Base-by-base conservation (phyloP, 1,139 yeast species). In the Lodderomyces beijingensis region DNA sequence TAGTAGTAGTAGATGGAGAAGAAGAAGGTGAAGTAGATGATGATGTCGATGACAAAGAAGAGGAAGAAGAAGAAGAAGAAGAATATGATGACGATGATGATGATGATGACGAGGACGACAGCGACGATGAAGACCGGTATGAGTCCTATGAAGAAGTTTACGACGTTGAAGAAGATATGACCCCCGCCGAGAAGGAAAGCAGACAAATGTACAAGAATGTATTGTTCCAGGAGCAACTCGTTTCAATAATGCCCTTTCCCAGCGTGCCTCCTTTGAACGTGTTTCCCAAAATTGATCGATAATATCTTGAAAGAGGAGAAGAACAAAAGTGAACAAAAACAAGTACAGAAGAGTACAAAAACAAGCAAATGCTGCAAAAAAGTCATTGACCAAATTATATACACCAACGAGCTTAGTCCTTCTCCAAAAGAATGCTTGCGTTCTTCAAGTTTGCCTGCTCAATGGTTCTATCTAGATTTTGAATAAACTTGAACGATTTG, bases 371-470 rank as follows among this genome's bases (percentile, higher is more conserved):
- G n/a, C n/a, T n/a, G n/a, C n/a, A n/a, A n/a, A n/a, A n/a, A n/a
- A n/a, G n/a, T n/a, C n/a, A n/a, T n/a, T n/a, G n/a, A n/a, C n/a
- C n/a, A n/a, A n/a, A n/a, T n/a, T n/a, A n/a, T n/a, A n/a, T n/a
- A n/a, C n/a, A n/a, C n/a, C n/a, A n/a, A n/a, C n/a, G 9, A 19
- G 15, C 17, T 33, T 45, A 57, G 25, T 59, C 64, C 37, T 56
- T 57, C 46, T 91, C 97, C 30, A 89, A 67, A 37, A 88, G 60
- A 10, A 91, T 62, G 33, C 89, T 80, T 27, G 95, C 88, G 54
- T 88, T 91, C 50, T 79, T 77, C 43, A 93, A 69, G 1, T 86
- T 88, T 0, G 91, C 86, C 4, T 76, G 84, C 31, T 69, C 78
- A n/a, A 91, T 71, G 1, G 87, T 73, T 39, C 59, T 47, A 31